Conservation (phyloP, 108 stramenopile species). For the Conticribra guillardii region DNA sequence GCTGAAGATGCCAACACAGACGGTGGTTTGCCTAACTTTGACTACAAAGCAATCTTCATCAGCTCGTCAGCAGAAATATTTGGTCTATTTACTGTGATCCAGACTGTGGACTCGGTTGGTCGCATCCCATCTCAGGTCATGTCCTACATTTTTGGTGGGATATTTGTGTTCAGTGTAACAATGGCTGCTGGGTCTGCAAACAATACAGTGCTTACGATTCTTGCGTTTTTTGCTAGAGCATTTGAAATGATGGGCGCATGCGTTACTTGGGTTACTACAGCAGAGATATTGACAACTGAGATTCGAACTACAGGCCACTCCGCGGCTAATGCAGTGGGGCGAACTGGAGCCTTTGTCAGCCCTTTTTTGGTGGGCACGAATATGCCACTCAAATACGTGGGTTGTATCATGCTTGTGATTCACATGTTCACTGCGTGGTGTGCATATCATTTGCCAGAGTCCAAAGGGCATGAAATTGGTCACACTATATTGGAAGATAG, state of each 20-base stretch:
- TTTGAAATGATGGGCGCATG: slow-evolving; percentile 79
- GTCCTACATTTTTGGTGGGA: slow-evolving; percentile 65
- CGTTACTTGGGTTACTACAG: slow-evolving; percentile 74
- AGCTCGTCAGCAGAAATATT: slow-evolving; percentile 70
- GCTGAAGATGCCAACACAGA: slow-evolving; percentile 10
- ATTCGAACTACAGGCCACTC: slow-evolving; percentile 78
- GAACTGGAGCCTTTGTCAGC: slow-evolving; percentile 63
- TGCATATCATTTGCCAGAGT: slow-evolving; percentile 27
- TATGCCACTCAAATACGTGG: slow-evolving; percentile 42
- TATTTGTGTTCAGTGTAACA: slow-evolving; percentile 42
- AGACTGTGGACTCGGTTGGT: slow-evolving; percentile 65
- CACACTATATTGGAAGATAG: slow-evolving; percentile 2
- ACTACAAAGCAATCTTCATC: slow-evolving; percentile 72
- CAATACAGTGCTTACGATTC: slow-evolving; percentile 8
- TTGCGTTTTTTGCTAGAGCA: slow-evolving; percentile 69
- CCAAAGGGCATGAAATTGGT: slow-evolving; percentile 34
- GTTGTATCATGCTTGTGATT: slow-evolving; percentile 28
- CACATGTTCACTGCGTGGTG: slow-evolving; percentile 37
- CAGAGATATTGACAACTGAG: slow-evolving; percentile 81
- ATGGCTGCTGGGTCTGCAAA: slow-evolving; percentile 21
- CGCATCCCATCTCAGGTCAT: slow-evolving; percentile 66
- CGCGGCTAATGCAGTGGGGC: slow-evolving; percentile 80
- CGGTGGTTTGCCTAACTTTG: slow-evolving; percentile 51
- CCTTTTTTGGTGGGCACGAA: slow-evolving; percentile 66
- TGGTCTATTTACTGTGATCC: slow-evolving; percentile 68